Conservation (phyloP, 139 green algal genomes). For the Chlamydomonas schloesseri region DNA sequence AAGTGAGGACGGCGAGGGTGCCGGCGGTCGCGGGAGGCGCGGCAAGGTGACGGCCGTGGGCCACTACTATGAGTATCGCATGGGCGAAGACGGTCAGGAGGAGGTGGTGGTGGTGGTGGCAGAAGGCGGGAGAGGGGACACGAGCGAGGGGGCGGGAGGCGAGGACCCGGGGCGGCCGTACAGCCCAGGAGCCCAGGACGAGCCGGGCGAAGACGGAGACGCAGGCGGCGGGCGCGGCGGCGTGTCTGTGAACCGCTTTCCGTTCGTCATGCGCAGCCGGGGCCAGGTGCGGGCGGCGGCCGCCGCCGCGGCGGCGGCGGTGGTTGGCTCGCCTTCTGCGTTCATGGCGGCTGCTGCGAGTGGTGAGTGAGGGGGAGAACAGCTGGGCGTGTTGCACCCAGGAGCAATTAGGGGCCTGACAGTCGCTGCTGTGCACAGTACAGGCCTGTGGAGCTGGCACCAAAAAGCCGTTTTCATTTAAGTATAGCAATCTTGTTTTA, state of each 20-base stretch:
- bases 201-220: not conserved
- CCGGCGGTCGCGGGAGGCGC: not conserved
- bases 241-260: not conserved
- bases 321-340: not conserved
- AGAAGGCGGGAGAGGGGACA: not conserved
- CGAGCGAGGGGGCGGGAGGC: no score
- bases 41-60: not conserved
- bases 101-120: not conserved
- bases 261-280: slow-evolving; percentile 11
- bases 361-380: not conserved
- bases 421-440: no score
- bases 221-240: not conserved
- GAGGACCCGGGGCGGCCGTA: not conserved
- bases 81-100: not conserved
- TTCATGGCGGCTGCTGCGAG: not conserved
- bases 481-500: no score
- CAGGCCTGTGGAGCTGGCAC: no score
- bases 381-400: no score
- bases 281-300: slow-evolving; percentile 18
- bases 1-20: not conserved
- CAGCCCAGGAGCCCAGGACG: not conserved
- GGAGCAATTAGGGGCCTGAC: no score
- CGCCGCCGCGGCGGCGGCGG: not conserved
- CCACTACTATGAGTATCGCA: slow-evolving; percentile 24
- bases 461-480: no score